Evolutionary conservation across 805 yeast species (phyloP).

Genomic region (Schwanniomyces occidentalis): DNA sequence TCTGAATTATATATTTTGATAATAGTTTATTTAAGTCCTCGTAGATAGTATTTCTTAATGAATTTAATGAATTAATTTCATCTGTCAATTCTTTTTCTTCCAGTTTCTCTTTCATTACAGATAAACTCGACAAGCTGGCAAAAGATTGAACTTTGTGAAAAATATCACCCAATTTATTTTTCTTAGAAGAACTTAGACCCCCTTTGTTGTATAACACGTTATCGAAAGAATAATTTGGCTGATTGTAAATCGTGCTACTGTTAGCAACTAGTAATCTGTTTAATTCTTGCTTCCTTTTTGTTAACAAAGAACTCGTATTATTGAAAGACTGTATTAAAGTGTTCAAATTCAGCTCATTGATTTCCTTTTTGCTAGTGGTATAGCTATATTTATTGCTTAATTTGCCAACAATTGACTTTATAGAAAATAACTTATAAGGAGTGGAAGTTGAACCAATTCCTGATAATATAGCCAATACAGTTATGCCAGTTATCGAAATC

Average conservation of each 20-base stretch:
- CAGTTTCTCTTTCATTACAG: conserved; percentile 11
- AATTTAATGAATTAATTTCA: conserved; percentile 40
- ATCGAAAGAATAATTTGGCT: conserved; percentile 12
- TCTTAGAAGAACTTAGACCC: conserved; percentile 8
- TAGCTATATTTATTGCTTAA: neutral
- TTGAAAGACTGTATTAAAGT: conserved; percentile 39
- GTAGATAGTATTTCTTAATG: conserved; percentile 30
- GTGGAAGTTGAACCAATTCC: conserved; percentile 55
- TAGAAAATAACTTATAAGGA: conserved; percentile 28
- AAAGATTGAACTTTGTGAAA: conserved; percentile 42
- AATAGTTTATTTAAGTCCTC: conserved; percentile 27
- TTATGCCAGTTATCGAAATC: conserved; percentile 48
- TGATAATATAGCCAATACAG: conserved; percentile 49
- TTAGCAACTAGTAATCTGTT: conserved; percentile 14
- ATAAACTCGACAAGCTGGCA: conserved; percentile 28
- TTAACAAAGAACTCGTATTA: conserved; percentile 37
- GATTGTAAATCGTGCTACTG: conserved; percentile 29
- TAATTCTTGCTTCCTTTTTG: conserved; percentile 34
- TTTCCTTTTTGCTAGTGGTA: conserved; percentile 1
- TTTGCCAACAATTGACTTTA: conserved; percentile 5
- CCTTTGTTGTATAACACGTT: conserved; percentile 8
- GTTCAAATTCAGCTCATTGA: conserved; percentile 34
- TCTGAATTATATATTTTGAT: conserved; percentile 15
- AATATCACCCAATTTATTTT: conserved; percentile 28
- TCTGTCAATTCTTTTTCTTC: conserved; percentile 35